phyloP scores from a whole-genome alignment of 139 green algal genomes.

The Picochlorum sp. region DNA sequence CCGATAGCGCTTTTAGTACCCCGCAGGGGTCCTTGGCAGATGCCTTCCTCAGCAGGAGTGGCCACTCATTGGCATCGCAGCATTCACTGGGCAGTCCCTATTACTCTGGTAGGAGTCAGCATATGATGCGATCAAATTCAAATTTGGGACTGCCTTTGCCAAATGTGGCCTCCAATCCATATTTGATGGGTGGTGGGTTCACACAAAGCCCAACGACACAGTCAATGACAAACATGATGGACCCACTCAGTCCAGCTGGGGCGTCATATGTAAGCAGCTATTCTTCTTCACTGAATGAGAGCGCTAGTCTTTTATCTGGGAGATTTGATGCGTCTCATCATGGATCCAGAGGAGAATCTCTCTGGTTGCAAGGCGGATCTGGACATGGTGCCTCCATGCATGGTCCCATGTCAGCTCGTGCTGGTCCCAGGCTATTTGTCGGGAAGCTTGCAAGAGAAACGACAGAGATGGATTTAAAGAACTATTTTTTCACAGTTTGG shows the following conservation, averaged over 20 bases:
- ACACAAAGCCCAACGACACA: no score
- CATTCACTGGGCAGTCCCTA: background rate
- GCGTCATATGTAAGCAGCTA: background rate
- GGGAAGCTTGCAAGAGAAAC: constrained; percentile 81
- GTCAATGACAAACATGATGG: background rate
- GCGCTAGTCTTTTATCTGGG: background rate
- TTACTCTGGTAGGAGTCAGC: background rate
- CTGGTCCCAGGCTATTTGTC: constrained; percentile 80
- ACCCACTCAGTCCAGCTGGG: background rate
- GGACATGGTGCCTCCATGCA: constrained; percentile 19
- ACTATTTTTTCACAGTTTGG: constrained; percentile 80
- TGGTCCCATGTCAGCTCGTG: constrained; percentile 10
- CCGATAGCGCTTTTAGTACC: no score
- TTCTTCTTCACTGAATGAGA: constrained; percentile 2
- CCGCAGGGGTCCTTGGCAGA: no score
- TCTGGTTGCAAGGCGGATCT: constrained; percentile 14
- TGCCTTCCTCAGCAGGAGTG: background rate
- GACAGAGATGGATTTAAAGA: constrained; percentile 68
- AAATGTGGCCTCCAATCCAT: background rate
- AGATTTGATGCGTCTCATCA: background rate
- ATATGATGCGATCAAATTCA: background rate
- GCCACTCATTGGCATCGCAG: background rate
- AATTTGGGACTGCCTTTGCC: background rate
- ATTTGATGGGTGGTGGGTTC: background rate
- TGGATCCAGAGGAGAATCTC: background rate